Evolutionary conservation across 2,329 filamentous ascomycete genomes (phyloP).

Genomic region (Clonostachys sp.): DNA sequence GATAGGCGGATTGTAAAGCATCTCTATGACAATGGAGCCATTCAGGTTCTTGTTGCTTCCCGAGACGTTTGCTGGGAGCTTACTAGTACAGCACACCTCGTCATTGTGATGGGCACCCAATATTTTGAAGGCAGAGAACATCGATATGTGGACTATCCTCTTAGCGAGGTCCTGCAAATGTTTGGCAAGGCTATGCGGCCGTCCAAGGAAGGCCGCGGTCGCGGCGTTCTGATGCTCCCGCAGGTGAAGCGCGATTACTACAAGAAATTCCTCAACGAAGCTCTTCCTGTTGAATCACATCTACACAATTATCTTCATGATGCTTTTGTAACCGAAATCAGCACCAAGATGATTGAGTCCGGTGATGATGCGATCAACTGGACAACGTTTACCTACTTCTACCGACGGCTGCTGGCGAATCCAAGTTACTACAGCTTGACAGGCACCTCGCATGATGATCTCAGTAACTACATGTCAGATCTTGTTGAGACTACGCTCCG

Average conservation of each 20-base stretch:
- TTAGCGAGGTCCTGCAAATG: constrained; percentile 95
- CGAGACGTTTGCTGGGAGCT: constrained; percentile 97
- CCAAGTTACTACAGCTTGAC: constrained; percentile 93
- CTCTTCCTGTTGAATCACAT: constrained; percentile 91
- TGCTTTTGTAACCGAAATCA: constrained; percentile 95
- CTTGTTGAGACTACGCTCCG: constrained; percentile 89
- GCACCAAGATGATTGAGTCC: constrained; percentile 90
- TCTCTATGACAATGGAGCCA: constrained; percentile 82
- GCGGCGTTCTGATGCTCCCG: constrained; percentile 94
- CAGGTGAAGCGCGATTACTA: constrained; percentile 95
- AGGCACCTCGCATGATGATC: constrained; percentile 82
- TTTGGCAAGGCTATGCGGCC: constrained; percentile 87
- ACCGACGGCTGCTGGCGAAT: constrained; percentile 88
- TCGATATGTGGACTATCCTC: constrained; percentile 91
- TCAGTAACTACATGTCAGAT: constrained; percentile 93
- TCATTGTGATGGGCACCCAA: constrained; percentile 96
- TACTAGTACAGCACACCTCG: constrained; percentile 80
- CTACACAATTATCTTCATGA: constrained; percentile 89
- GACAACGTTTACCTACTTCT: constrained; percentile 98
- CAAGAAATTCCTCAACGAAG: constrained; percentile 97
- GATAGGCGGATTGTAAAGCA: constrained; percentile 94
- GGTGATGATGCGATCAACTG: constrained; percentile 97
- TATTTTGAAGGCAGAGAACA: constrained; percentile 97
- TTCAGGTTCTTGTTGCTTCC: constrained; percentile 73
- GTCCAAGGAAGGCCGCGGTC: constrained; percentile 72